Percentiles rank a stretch among this genome's conserved stretches.
Conservation (phyloP, 305 asterid genomes). For the Solanum chacoense region DNA sequence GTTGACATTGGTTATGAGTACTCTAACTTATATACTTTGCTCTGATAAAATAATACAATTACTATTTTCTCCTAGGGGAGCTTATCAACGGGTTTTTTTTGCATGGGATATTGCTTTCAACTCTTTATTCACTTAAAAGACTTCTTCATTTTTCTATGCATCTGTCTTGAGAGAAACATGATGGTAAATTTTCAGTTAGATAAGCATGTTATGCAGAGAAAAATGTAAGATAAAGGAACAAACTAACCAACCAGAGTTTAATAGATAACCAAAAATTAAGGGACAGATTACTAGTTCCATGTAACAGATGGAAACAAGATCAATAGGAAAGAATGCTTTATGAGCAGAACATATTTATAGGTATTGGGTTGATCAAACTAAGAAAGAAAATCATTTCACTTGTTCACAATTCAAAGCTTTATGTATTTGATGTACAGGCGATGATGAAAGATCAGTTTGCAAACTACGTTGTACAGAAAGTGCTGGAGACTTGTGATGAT, state of each 20-base stretch:
- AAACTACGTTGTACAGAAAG: constrained; percentile 51
- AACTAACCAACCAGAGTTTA: background rate
- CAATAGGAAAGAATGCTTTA: background rate
- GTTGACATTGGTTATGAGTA: background rate
- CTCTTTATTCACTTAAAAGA: background rate
- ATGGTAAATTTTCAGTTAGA: background rate
- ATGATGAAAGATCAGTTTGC: constrained; percentile 58
- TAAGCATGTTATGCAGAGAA: background rate
- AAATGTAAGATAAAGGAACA: background rate
- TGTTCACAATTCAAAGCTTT: background rate
- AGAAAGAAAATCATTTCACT: background rate
- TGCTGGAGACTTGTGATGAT: constrained; percentile 48
- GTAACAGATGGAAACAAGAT: background rate
- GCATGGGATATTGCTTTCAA: background rate
- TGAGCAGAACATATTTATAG: background rate
- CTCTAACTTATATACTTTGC: background rate
- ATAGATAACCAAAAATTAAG: background rate
- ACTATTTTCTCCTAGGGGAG: background rate
- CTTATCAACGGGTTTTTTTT: background rate
- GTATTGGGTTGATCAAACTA: background rate
- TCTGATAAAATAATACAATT: background rate
- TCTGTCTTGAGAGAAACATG: background rate
- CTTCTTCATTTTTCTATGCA: background rate
- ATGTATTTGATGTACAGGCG: constrained; percentile 13
- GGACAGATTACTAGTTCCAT: background rate